A percentile compares a stretch with the other conserved stretches of the same genome.
Conservation (phyloP, 805 yeast genomes). For the Candida broadrunensis region DNA sequence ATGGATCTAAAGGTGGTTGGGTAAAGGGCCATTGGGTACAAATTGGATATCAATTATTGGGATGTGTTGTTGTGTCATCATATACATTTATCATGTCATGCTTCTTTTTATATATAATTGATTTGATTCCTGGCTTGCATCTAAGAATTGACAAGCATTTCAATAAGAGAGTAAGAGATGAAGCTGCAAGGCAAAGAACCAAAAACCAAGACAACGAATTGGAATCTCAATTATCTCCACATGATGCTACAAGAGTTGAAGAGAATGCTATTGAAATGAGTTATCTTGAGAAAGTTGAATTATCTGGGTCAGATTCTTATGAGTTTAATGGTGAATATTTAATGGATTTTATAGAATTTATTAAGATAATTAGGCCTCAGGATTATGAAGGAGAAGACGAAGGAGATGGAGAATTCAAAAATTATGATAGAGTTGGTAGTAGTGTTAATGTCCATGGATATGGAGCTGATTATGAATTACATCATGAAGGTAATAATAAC, state of each 20-base stretch:
- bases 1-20: constrained; percentile 40
- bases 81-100: constrained; percentile 34
- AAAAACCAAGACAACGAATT: constrained; percentile 7
- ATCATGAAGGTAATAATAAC: constrained; percentile 5
- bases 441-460: background rate
- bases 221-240: constrained; percentile 14
- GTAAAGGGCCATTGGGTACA: constrained; percentile 37
- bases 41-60: constrained; percentile 38
- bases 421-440: background rate
- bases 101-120: constrained; percentile 32
- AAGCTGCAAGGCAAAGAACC: constrained; percentile 4
- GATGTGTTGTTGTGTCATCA: constrained; percentile 28
- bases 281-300: constrained; percentile 25
- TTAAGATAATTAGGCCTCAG: constrained; percentile 31
- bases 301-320: constrained; percentile 35
- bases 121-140: constrained; percentile 39
- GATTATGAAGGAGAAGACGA: constrained; percentile 23
- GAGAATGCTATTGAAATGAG: constrained; percentile 3
- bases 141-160: constrained; percentile 39
- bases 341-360: constrained; percentile 41
- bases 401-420: background rate
- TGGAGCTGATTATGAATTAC: constrained; percentile 7
- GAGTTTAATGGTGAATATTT: constrained; percentile 40
- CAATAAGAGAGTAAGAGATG: constrained; percentile 26
- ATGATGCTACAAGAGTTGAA: constrained; percentile 2